These are phyloP conservation scores for Candida germanica DNA, from an alignment of 805 yeast species.

Conservation along the genomic window DNA sequence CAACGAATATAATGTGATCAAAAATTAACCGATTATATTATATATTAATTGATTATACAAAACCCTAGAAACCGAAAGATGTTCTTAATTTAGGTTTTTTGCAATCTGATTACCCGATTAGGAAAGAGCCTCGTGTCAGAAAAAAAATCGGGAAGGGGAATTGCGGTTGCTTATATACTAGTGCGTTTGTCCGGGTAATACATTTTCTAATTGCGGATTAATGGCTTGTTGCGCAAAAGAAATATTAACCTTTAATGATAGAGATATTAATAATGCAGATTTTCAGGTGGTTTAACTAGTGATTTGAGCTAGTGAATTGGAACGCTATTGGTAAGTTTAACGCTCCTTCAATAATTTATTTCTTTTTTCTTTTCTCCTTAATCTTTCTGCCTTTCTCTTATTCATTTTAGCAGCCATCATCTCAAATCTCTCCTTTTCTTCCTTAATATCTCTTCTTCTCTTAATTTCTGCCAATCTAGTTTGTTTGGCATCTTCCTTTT, in stretches of 20 bases:
- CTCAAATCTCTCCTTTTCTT: slow-evolving; percentile 85
- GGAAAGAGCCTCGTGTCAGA: slow-evolving; percentile 6
- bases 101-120: slow-evolving; percentile 8
- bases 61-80: slow-evolving; percentile 1
- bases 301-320: too few relatives aligned
- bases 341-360: slow-evolving; percentile 92
- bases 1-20: too few relatives aligned
- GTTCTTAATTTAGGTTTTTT: slow-evolving; percentile 2
- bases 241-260: too few relatives aligned
- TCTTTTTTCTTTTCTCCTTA: slow-evolving; percentile 90
- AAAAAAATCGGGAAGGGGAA: slow-evolving; percentile 10
- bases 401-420: slow-evolving; percentile 83
- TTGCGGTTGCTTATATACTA: slow-evolving; percentile 17
- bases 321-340: too few relatives aligned
- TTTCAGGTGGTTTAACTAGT: too few relatives aligned
- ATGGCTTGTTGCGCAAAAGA: not conserved
- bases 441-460: slow-evolving; percentile 77
- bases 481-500: slow-evolving; percentile 61
- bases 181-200: slow-evolving; percentile 19
- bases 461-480: slow-evolving; percentile 55
- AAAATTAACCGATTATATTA: too few relatives aligned
- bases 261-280: too few relatives aligned
- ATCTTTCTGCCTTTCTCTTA: slow-evolving; percentile 84
- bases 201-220: too few relatives aligned
- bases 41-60: slow-evolving; percentile 4